A percentile compares a stretch with the other conserved stretches of the same genome.
Evolutionary conservation across 768 basidiomycete species (phyloP).

Genomic region (Baorangia bicolor): DNA sequence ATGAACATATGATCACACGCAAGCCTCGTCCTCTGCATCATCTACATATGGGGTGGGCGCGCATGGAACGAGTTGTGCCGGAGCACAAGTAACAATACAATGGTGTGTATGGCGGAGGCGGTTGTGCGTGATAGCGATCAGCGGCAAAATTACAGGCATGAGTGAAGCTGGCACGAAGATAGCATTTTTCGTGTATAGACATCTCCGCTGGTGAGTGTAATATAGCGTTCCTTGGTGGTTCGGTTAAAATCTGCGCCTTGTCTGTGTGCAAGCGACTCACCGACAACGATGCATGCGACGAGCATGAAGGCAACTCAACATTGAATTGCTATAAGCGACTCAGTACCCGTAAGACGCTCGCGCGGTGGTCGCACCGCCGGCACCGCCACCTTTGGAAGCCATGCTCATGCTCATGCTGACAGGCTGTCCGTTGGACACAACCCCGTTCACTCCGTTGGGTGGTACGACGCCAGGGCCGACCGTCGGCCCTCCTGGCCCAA

Average conservation of each 20-base stretch:
- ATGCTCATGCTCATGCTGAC: constrained; percentile 45
- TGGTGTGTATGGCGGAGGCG: constrained; percentile 5
- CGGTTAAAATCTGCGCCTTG: not conserved
- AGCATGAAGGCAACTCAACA: constrained; percentile 3
- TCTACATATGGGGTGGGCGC: constrained; percentile 20
- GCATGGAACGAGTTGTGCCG: constrained; percentile 1
- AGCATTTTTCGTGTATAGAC: constrained; percentile 18
- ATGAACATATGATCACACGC: constrained; percentile 21
- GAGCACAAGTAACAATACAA: constrained; percentile 13
- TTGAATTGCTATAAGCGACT: constrained; percentile 3
- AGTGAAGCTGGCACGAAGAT: constrained; percentile 19
- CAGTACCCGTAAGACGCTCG: constrained; percentile 44
- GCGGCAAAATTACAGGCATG: constrained; percentile 18
- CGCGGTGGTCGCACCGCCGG: constrained; percentile 29
- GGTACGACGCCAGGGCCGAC: constrained; percentile 33
- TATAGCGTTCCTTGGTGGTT: constrained; percentile 15
- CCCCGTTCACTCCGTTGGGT: constrained; percentile 24
- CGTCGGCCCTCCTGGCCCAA: constrained; percentile 39
- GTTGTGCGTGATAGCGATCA: constrained; percentile 11
- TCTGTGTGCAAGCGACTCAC: constrained; percentile 11
- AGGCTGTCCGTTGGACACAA: constrained; percentile 34
- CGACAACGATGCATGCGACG: constrained; percentile 9
- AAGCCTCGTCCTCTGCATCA: constrained; percentile 17
- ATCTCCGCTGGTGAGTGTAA: constrained; percentile 15
- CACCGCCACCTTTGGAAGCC: constrained; percentile 36